Evolutionary conservation across 345 rosid genomes (phyloP), one percentile per base, ranked within the genome.

Genomic region (Populus euphratica): DNA sequence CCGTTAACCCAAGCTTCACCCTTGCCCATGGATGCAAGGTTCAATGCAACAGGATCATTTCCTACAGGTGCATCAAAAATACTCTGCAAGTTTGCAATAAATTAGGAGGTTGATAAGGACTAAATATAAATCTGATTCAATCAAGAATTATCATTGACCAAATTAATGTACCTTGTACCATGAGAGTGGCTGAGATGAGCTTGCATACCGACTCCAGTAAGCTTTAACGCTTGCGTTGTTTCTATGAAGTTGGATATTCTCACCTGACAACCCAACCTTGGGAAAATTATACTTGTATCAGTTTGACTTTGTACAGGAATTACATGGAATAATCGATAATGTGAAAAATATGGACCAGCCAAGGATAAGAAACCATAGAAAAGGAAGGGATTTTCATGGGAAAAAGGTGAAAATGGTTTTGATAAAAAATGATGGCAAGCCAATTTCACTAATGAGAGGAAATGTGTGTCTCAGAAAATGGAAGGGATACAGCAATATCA

Each of bases 1-100:
- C 93, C 93, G 35, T 90, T 90, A 69, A 92, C 86, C 91, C 92
- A 92, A 68, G 89, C 89, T 88, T 92, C 91, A 17, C 94, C 97
- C 79, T 92, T 89, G 68, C 94, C 91, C 97, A 92, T 90, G 66
- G 90, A 80, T 27, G 74, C 79, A 56, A 92, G 84, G 85, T 90
- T 88, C 81, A 92, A 41, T 33, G 86, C 86, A 16, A 89, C 83
- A 13, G 93, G 88, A 66, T 88, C 90, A 13, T 69, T 77, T 77
- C 91, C 90, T 18, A 73, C 61, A 23, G 97, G 92, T 7, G 89
- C 89, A 68, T 87, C 86, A 61, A 90, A 90, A 29, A 64, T 9
- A 3, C 87, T 83, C 94, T 92, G 82, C 81, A 12, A 25, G 61
- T 54, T 56, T 31, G 43, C 20, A 29, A 66, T 7, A 66, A 33